Conservation (phyloP, 1,139 yeast genomes). For the Suhomyces bolitotheri region DNA sequence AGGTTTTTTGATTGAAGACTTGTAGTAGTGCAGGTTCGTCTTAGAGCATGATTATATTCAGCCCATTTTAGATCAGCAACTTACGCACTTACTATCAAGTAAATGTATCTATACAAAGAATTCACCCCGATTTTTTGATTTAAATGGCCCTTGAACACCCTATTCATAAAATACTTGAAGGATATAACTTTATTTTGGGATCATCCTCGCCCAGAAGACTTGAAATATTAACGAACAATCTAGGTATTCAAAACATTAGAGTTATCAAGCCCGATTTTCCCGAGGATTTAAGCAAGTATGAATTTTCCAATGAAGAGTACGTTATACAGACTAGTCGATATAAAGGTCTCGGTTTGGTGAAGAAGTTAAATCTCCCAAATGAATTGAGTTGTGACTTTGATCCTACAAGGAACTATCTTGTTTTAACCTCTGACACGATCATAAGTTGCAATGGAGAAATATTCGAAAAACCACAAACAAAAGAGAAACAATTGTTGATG, state of each 20-base stretch:
- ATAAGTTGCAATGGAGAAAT: slow-evolving; percentile 62
- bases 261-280: slow-evolving; percentile 63
- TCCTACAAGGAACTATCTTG: slow-evolving; percentile 30
- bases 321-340: slow-evolving; percentile 68
- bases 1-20: no score
- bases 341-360: slow-evolving; percentile 46
- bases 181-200: slow-evolving; percentile 59
- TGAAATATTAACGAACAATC: slow-evolving; percentile 59
- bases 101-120: no score
- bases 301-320: slow-evolving; percentile 56
- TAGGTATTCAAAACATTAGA: slow-evolving; percentile 55
- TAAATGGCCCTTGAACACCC: slow-evolving; percentile 23
- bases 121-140: no score
- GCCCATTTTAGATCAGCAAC: no score
- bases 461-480: slow-evolving; percentile 73
- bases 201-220: slow-evolving; percentile 81
- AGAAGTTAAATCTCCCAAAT: no score
- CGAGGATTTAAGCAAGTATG: slow-evolving; percentile 66
- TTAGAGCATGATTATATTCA: no score
- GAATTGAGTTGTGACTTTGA: no score
- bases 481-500: slow-evolving; percentile 47
- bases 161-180: slow-evolving; percentile 23
- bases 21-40: no score
- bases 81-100: no score
- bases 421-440: slow-evolving; percentile 84